A percentile compares a stretch with the other conserved stretches of the same genome.
Evolutionary conservation across 495 filamentous ascomycete genomes (phyloP).

Genomic region (Sordaria brevicollis): DNA sequence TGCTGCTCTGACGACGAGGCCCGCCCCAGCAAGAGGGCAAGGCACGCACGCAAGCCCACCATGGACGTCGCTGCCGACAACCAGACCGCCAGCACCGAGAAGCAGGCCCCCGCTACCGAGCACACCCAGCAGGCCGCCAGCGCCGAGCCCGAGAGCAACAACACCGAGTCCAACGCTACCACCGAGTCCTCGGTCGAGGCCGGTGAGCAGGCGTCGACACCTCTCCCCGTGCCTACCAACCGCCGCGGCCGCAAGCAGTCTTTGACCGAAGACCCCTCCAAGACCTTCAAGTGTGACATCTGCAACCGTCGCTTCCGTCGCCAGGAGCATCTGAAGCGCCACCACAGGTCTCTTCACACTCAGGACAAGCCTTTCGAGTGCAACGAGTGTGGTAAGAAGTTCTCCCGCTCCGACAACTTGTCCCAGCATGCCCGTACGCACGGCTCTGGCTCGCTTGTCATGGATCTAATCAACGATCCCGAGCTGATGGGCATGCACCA

Average conservation of each 20-base stretch:
- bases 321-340: conserved; percentile 97
- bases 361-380: conserved; percentile 98
- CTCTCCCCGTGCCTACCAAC: conserved; percentile 57
- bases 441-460: conserved; percentile 76
- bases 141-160: conserved; percentile 1
- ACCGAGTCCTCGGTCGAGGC: conserved; percentile 17
- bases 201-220: conserved; percentile 20
- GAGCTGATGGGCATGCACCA: conserved; percentile 28
- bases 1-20: not conserved
- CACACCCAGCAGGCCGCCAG: conserved; percentile 4
- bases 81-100: conserved; percentile 26
- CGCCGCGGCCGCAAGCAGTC: conserved; percentile 98
- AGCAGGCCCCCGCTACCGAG: conserved; percentile 16
- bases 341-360: conserved; percentile 96
- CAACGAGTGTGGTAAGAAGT: conserved; percentile 96
- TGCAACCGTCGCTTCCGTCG: conserved; percentile 96
- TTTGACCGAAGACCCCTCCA: conserved; percentile 92
- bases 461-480: conserved; percentile 75
- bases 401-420: conserved; percentile 95
- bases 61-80: conserved; percentile 37
- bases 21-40: not conserved
- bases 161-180: conserved; percentile 15
- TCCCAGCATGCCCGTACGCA: conserved; percentile 94
- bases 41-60: conserved; percentile 30
- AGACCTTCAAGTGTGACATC: conserved; percentile 93